Conservation (phyloP, 1,284 basidiomycete genomes). For the Cutaneotrichosporon dermatis region DNA sequence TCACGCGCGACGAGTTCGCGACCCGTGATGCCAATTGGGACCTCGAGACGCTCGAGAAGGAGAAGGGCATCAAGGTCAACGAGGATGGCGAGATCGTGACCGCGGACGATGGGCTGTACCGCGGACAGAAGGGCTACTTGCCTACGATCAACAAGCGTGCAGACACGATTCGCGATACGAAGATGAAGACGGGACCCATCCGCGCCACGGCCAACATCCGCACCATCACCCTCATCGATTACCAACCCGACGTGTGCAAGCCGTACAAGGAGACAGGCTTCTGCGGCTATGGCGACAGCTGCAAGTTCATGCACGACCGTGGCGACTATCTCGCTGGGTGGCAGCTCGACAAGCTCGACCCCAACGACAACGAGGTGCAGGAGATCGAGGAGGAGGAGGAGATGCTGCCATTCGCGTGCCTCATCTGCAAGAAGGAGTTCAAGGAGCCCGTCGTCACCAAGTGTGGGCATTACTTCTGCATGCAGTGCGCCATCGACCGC, state of each 20-base stretch:
- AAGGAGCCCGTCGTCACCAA: conserved; percentile 92
- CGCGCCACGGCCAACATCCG: conserved; percentile 76
- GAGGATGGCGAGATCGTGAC: conserved; percentile 46
- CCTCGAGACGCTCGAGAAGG: conserved; percentile 34
- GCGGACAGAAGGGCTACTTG: conserved; percentile 75
- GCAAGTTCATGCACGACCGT: conserved; percentile 86
- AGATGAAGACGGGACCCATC: conserved; percentile 85
- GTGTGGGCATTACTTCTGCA: conserved; percentile 97
- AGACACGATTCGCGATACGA: conserved; percentile 63
- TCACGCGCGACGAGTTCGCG: conserved; percentile 40
- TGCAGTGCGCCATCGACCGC: conserved; percentile 80
- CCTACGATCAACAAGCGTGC: conserved; percentile 72
- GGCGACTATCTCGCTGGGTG: conserved; percentile 87
- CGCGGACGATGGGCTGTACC: conserved; percentile 78
- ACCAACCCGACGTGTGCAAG: conserved; percentile 98
- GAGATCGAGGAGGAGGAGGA: conserved; percentile 66
- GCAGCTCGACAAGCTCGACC: conserved; percentile 72
- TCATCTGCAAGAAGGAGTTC: conserved; percentile 91
- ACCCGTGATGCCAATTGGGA: conserved; percentile 51
- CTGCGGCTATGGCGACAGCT: conserved; percentile 98
- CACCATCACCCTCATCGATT: conserved; percentile 92
- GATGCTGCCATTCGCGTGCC: conserved; percentile 94
- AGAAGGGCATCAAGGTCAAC: conserved; percentile 38
- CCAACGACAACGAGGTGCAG: conserved; percentile 51
- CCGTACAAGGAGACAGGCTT: conserved; percentile 99